Percentiles rank a stretch among this genome's conserved stretches.
phyloP scores from a whole-genome alignment of 2,329 filamentous ascomycete species.

The Sarocladium kiliense region DNA sequence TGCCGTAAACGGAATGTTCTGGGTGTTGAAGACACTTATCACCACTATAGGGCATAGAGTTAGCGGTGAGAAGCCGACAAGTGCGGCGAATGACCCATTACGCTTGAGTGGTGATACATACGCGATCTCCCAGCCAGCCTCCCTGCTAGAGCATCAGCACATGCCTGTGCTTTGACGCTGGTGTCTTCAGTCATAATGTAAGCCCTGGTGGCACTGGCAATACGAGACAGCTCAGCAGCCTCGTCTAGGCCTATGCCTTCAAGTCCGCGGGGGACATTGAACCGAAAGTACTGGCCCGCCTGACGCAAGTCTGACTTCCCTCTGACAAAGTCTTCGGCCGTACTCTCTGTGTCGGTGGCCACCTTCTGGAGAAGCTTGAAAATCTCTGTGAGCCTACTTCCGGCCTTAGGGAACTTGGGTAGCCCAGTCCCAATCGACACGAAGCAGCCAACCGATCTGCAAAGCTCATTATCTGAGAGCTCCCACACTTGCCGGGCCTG shows the following conservation, averaged over 20 bases:
- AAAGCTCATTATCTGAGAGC: constrained; percentile 12
- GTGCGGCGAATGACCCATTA: background rate
- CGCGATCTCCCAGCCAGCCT: background rate
- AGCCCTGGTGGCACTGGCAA: constrained; percentile 15
- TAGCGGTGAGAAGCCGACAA: too few species aligned
- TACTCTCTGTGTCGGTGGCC: constrained; percentile 32
- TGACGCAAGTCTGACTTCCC: constrained; percentile 25
- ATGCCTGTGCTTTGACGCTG: background rate
- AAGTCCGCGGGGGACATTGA: constrained; percentile 36
- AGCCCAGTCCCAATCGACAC: constrained; percentile 35
- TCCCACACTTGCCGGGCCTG: constrained; percentile 31
- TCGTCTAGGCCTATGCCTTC: constrained; percentile 35
- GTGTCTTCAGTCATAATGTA: background rate
- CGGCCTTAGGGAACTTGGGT: constrained; percentile 21
- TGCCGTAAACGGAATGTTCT: background rate
- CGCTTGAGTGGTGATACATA: too few species aligned
- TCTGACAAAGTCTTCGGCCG: constrained; percentile 25
- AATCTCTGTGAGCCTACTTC: background rate
- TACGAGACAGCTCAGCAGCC: background rate
- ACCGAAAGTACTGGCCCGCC: constrained; percentile 32
- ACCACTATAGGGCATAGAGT: background rate
- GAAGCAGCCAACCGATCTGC: constrained; percentile 26
- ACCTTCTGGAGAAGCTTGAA: constrained; percentile 17
- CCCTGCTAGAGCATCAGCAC: background rate
- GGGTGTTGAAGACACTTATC: too few species aligned